A percentile compares a stretch with the other conserved stretches of the same genome.
Evolutionary conservation across 805 yeast genomes (phyloP).

Genomic region (Torulaspora franciscae): DNA sequence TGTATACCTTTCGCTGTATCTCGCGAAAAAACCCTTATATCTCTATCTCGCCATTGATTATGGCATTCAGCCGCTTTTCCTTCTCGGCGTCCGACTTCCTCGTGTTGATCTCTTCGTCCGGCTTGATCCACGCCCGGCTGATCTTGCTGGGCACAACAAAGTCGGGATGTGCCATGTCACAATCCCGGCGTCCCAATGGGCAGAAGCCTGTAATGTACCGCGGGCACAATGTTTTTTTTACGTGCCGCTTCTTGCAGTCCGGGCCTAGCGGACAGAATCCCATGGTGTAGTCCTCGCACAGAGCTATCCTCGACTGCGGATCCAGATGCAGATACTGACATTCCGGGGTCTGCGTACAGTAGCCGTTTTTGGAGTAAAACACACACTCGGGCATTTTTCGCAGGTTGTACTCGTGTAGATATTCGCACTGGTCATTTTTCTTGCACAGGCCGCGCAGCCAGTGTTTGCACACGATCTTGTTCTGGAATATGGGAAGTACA

Average conservation of each 20-base stretch:
- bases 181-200: slow-evolving; percentile 78
- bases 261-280: slow-evolving; percentile 96
- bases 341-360: slow-evolving; percentile 89
- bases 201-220: slow-evolving; percentile 85
- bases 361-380: slow-evolving; percentile 72
- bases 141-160: slow-evolving; percentile 45
- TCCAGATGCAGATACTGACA: slow-evolving; percentile 90
- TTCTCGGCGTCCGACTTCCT: slow-evolving; percentile 34
- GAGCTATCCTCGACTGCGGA: slow-evolving; percentile 82
- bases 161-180: slow-evolving; percentile 75
- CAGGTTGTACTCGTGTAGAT: slow-evolving; percentile 87
- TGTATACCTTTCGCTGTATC: too few species aligned
- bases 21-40: too few species aligned
- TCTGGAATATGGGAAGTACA: slow-evolving; percentile 57
- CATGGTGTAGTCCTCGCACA: slow-evolving; percentile 72
- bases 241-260: slow-evolving; percentile 73
- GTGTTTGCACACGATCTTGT: slow-evolving; percentile 92
- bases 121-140: slow-evolving; percentile 31
- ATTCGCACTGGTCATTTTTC: slow-evolving; percentile 94
- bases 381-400: slow-evolving; percentile 96
- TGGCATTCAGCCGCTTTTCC: slow-evolving; percentile 35
- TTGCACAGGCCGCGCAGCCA: slow-evolving; percentile 97
- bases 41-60: slow-evolving; percentile 32
- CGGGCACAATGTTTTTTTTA: slow-evolving; percentile 70
- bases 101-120: slow-evolving; percentile 35